These are phyloP conservation scores for Globisporangium camurandrum DNA, from an alignment of 352 stramenopile genomes.

Conservation along the genomic window DNA sequence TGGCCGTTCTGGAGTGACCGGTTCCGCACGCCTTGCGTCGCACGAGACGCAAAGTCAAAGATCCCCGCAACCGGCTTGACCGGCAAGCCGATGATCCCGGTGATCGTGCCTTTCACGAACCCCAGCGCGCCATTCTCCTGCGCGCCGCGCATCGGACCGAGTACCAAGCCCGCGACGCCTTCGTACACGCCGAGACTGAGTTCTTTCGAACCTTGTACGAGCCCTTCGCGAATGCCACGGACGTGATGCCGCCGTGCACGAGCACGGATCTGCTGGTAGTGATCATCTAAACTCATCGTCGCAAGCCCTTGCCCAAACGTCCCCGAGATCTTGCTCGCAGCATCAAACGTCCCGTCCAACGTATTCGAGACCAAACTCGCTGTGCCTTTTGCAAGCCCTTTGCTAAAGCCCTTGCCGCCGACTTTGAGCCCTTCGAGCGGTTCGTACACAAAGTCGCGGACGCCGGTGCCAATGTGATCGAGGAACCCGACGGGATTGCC, in stretches of 20 bases:
- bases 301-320: constrained; percentile 84
- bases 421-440: constrained; percentile 90
- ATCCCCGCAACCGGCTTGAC: constrained; percentile 85
- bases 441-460: constrained; percentile 96
- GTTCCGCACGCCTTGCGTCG: constrained; percentile 81
- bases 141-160: constrained; percentile 76
- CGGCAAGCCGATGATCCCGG: constrained; percentile 78
- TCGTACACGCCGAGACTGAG: constrained; percentile 81
- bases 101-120: constrained; percentile 82
- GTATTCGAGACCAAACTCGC: constrained; percentile 84
- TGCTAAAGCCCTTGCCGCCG: constrained; percentile 80
- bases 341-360: constrained; percentile 82
- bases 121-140: constrained; percentile 75
- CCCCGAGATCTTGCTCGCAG: constrained; percentile 82
- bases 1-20: constrained; percentile 73
- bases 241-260: constrained; percentile 73
- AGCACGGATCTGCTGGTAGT: constrained; percentile 82
- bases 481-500: constrained; percentile 86
- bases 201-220: constrained; percentile 81
- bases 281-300: constrained; percentile 80
- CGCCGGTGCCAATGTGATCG: constrained; percentile 92
- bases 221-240: constrained; percentile 64
- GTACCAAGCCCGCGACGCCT: constrained; percentile 70
- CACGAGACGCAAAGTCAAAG: constrained; percentile 86
- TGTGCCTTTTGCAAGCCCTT: constrained; percentile 80